These are phyloP conservation scores for Phytophthora capsici DNA, from an alignment of 352 stramenopile genomes.

Conservation along the genomic window DNA sequence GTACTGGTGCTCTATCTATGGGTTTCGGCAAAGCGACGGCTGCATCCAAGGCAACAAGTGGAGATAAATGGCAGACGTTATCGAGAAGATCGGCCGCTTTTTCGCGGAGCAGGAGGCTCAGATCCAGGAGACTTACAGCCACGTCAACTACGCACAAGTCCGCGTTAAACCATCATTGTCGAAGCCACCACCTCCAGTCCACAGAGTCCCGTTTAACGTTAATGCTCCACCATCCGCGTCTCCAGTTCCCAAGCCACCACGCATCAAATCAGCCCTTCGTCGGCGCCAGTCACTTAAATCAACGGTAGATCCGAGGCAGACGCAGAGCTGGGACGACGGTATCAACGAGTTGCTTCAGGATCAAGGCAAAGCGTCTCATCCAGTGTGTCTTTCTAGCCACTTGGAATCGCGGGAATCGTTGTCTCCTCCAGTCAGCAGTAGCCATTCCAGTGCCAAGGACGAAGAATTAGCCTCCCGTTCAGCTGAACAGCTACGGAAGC, in stretches of 20 bases:
- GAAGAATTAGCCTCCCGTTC: slow-evolving; percentile 6
- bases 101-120: slow-evolving; percentile 71
- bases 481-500: slow-evolving; percentile 27
- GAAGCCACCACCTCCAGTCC: slow-evolving; percentile 8
- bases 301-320: neutral
- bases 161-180: neutral
- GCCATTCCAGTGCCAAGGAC: slow-evolving; percentile 5
- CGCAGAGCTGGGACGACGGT: slow-evolving; percentile 2
- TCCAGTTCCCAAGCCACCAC: slow-evolving; percentile 3
- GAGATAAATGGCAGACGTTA: slow-evolving; percentile 60
- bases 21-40: slow-evolving; percentile 13
- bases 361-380: slow-evolving; percentile 2
- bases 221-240: neutral
- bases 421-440: slow-evolving; percentile 11
- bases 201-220: slow-evolving; percentile 4
- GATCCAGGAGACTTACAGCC: slow-evolving; percentile 48
- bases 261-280: slow-evolving; percentile 29
- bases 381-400: neutral
- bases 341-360: slow-evolving; percentile 19
- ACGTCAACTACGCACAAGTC: slow-evolving; percentile 9
- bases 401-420: slow-evolving; percentile 20
- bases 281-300: slow-evolving; percentile 27
- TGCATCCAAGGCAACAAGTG: neutral
- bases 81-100: slow-evolving; percentile 74
- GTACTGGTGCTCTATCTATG: slow-evolving; percentile 18